These are phyloP conservation scores for Candida sp. DNA, from an alignment of 1,139 yeast genomes.

Conservation along the genomic window DNA sequence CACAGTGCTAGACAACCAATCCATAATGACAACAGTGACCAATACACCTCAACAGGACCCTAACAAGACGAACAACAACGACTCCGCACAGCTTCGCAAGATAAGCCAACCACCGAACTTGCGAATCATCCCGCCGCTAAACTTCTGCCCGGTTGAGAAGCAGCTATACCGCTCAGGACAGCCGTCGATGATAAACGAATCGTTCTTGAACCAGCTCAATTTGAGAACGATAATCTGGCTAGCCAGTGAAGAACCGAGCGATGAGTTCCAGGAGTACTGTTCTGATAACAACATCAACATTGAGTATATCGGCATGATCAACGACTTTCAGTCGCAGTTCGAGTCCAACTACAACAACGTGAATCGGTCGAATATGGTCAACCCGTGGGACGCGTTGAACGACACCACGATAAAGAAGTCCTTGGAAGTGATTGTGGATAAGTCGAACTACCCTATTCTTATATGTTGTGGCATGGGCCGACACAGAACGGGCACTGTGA, in stretches of 20 bases:
- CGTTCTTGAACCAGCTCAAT: conserved; percentile 75
- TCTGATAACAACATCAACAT: conserved; percentile 68
- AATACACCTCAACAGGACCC: neutral
- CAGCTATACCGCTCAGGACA: conserved; percentile 90
- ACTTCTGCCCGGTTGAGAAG: conserved; percentile 93
- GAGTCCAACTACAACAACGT: conserved; percentile 19
- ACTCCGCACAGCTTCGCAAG: conserved; percentile 14
- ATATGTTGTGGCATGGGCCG: conserved; percentile 99
- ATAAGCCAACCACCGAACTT: conserved; percentile 53
- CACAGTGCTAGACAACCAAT: too few species aligned
- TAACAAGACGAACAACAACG: neutral
- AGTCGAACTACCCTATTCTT: conserved; percentile 77
- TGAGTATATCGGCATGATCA: conserved; percentile 72
- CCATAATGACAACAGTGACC: conserved; percentile 5
- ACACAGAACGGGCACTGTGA: conserved; percentile 94
- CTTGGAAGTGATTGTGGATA: conserved; percentile 71
- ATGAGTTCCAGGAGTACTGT: conserved; percentile 82
- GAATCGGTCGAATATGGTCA: conserved; percentile 19
- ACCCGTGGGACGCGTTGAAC: conserved; percentile 97
- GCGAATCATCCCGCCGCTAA: conserved; percentile 89
- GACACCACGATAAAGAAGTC: conserved; percentile 84
- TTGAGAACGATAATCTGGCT: conserved; percentile 89
- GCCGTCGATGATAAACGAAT: conserved; percentile 94
- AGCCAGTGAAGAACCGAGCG: conserved; percentile 95
- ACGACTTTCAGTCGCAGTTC: too few species aligned